Evolutionary conservation across 2,329 filamentous ascomycete species (phyloP).

Genomic region (Alternaria gaisen): DNA sequence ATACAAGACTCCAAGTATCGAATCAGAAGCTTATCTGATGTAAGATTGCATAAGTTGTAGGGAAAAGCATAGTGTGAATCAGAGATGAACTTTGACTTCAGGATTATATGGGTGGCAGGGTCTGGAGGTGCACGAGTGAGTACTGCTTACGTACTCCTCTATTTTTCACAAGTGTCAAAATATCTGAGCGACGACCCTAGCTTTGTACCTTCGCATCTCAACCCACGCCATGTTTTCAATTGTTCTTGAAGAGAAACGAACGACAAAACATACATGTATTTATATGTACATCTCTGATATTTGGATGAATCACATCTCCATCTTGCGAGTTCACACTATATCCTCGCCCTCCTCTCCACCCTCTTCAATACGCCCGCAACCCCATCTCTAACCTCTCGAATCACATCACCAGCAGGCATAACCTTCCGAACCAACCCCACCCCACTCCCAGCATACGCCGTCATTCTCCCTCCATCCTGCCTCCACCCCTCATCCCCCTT

Average conservation of each 20-base stretch:
- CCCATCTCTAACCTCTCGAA: constrained; percentile 57
- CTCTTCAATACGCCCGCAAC: constrained; percentile 17
- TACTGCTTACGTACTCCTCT: background rate
- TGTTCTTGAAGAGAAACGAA: background rate
- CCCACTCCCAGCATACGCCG: constrained; percentile 69
- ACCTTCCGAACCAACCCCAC: constrained; percentile 66
- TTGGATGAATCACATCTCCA: constrained; percentile 1
- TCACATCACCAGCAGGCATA: constrained; percentile 62
- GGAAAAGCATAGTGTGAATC: background rate
- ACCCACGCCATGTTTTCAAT: background rate
- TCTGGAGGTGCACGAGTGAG: background rate
- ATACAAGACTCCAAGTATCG: background rate
- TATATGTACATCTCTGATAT: background rate
- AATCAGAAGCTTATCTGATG: background rate
- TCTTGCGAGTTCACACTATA: background rate
- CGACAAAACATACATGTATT: background rate
- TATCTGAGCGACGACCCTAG: background rate
- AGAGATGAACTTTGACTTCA: background rate
- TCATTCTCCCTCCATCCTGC: constrained; percentile 60
- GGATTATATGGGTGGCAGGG: background rate
- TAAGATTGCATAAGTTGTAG: background rate
- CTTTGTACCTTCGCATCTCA: background rate
- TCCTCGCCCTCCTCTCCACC: background rate
- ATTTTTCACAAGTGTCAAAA: background rate
- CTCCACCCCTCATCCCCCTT: constrained; percentile 63